phyloP scores from a whole-genome alignment of 2,329 filamentous ascomycete genomes.

The Bipolaris oryzae region DNA sequence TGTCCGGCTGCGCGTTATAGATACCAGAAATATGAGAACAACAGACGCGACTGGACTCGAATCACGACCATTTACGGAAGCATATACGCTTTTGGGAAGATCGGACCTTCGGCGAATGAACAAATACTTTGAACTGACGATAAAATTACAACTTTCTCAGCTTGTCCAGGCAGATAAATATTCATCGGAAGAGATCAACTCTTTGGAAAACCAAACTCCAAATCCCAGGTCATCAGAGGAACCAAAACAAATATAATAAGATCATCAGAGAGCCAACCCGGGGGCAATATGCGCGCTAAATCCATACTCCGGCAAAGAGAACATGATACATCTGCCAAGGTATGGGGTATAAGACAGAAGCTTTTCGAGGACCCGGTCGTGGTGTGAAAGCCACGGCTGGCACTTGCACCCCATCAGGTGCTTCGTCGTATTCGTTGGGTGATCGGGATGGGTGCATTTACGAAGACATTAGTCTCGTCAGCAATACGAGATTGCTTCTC shows the following conservation, averaged over 20 bases:
- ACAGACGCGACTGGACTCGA: background rate
- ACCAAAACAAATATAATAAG: slow-evolving; percentile 7
- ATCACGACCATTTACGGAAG: background rate
- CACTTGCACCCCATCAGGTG: slow-evolving; percentile 16
- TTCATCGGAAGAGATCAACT: background rate
- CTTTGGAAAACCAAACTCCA: slow-evolving; percentile 4
- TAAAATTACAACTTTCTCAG: slow-evolving; percentile 2
- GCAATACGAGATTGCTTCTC: slow-evolving; percentile 49
- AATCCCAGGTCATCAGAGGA: slow-evolving; percentile 2
- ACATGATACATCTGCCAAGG: slow-evolving; percentile 8
- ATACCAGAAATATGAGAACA: background rate
- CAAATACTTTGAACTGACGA: slow-evolving; percentile 1
- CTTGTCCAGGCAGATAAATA: background rate
- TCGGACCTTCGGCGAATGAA: background rate
- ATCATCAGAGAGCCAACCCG: slow-evolving; percentile 7
- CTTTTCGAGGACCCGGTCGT: slow-evolving; percentile 7
- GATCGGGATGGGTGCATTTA: slow-evolving; percentile 49
- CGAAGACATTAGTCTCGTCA: slow-evolving; percentile 44
- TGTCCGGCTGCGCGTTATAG: background rate
- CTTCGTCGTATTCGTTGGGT: slow-evolving; percentile 42
- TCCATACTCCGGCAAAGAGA: slow-evolving; percentile 8
- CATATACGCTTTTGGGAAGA: background rate
- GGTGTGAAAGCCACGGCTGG: background rate
- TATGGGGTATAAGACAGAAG: slow-evolving; percentile 12
- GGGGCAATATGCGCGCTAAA: slow-evolving; percentile 17